Conservation (phyloP, 116 monocot genomes). For the Iris pallida region DNA sequence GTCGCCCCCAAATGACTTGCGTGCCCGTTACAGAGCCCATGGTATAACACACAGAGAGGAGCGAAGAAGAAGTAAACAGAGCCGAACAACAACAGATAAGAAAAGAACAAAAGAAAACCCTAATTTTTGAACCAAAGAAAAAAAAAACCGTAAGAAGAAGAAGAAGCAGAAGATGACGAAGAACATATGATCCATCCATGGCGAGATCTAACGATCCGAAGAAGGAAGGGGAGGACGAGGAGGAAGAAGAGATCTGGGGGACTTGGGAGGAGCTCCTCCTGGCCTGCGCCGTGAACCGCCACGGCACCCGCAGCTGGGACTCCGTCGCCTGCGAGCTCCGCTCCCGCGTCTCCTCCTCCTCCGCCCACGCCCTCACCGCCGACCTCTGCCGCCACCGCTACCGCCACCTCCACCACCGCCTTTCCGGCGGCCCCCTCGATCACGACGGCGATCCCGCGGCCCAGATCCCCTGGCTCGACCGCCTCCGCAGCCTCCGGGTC, state of each 20-base stretch:
- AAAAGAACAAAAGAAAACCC: no score
- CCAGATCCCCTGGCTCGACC: constrained; percentile 62
- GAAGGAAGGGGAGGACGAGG: background rate
- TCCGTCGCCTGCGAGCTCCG: constrained; percentile 68
- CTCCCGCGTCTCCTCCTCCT: constrained; percentile 32
- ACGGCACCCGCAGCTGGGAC: constrained; percentile 69
- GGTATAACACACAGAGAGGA: no score
- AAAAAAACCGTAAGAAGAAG: no score
- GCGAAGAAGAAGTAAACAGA: no score
- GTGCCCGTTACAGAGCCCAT: no score
- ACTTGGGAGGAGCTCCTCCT: constrained; percentile 96
- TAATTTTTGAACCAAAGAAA: no score
- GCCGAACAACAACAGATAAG: no score
- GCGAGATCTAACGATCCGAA: constrained; percentile 49
- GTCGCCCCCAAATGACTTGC: no score
- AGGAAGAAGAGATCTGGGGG: constrained; percentile 64
- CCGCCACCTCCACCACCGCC: constrained; percentile 43
- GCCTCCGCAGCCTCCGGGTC: constrained; percentile 68
- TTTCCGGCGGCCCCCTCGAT: constrained; percentile 15
- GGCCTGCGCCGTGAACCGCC: constrained; percentile 61
- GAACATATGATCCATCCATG: constrained; percentile 2
- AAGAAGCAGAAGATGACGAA: no score
- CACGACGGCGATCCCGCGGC: constrained; percentile 11
- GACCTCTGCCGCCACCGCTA: constrained; percentile 39
- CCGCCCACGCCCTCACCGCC: constrained; percentile 40